phyloP scores from a whole-genome alignment of 768 basidiomycete species.

The Symmetrospora coprosmae region DNA sequence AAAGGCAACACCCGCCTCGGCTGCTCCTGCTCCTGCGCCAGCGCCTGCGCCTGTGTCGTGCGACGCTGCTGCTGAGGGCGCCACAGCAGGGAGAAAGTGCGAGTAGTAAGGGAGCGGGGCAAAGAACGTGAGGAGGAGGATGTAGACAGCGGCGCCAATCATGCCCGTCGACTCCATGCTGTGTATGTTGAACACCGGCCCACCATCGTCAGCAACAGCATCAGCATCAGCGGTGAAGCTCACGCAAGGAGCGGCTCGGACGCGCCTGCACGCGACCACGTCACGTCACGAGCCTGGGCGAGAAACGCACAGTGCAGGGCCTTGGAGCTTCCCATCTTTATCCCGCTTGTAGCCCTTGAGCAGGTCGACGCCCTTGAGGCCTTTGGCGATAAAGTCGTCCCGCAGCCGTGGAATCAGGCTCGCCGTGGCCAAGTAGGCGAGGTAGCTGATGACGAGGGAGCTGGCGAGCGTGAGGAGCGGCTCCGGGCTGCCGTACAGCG shows the following conservation, averaged over 20 bases:
- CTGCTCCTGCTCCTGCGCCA: too few relatives aligned
- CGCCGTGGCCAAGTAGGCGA: conserved; percentile 62
- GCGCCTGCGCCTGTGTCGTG: neutral
- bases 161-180: conserved; percentile 92
- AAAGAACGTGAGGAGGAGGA: conserved; percentile 72
- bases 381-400: conserved; percentile 61
- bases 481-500: conserved; percentile 15
- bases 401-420: conserved; percentile 72
- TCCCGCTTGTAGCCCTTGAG: conserved; percentile 56
- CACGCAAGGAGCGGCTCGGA: neutral
- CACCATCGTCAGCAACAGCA: neutral
- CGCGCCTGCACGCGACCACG: neutral
- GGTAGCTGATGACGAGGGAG: conserved; percentile 37
- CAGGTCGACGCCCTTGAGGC: conserved; percentile 71
- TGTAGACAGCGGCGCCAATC: conserved; percentile 76
- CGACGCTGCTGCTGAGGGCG: neutral
- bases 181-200: neutral
- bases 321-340: conserved; percentile 29
- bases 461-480: conserved; percentile 24
- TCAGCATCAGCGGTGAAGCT: neutral
- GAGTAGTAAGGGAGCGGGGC: conserved; percentile 90
- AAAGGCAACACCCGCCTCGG: conserved; percentile 33
- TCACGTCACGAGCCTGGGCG: too few relatives aligned
- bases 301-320: conserved; percentile 30
- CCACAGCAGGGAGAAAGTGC: conserved; percentile 32